Percentiles rank a stretch among this genome's conserved stretches.
phyloP scores from a whole-genome alignment of 1,284 basidiomycete genomes.

The Apiotrichum veenhuisii region DNA sequence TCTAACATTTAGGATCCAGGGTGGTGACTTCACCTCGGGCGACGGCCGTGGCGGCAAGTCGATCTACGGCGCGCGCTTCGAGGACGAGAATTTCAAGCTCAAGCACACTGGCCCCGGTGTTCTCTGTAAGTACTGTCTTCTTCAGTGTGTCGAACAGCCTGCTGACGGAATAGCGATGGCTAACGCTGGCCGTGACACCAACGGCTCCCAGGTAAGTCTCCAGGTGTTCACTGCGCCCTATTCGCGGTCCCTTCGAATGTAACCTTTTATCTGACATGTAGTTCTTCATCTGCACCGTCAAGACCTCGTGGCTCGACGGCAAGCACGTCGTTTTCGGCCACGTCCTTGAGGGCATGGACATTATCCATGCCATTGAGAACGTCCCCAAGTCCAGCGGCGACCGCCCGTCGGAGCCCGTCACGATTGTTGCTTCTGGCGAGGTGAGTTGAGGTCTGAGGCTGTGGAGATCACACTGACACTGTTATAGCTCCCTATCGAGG shows the following conservation, averaged over 20 bases:
- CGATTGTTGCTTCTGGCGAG: constrained; percentile 78
- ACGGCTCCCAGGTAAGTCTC: constrained; percentile 39
- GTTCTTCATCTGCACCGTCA: constrained; percentile 70
- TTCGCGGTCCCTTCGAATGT: too few relatives aligned
- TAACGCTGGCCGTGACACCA: constrained; percentile 62
- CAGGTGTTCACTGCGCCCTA: too few relatives aligned
- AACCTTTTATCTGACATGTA: constrained; percentile 17
- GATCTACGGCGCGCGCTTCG: constrained; percentile 59
- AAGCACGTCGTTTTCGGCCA: constrained; percentile 76
- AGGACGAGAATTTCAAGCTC: constrained; percentile 82
- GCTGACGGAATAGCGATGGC: constrained; percentile 64
- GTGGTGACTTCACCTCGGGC: constrained; percentile 66
- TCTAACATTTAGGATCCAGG: constrained; percentile 55
- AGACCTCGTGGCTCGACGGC: constrained; percentile 61
- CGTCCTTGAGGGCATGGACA: constrained; percentile 84
- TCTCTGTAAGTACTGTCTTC: constrained; percentile 53
- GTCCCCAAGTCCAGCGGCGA: constrained; percentile 64
- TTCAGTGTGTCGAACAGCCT: background rate
- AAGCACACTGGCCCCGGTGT: constrained; percentile 78
- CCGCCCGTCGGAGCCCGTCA: constrained; percentile 65
- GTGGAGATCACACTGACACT: background rate
- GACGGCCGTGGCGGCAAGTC: constrained; percentile 62
- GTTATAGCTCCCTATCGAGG: constrained; percentile 61
- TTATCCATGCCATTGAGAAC: constrained; percentile 68
- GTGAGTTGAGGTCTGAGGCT: constrained; percentile 50